phyloP scores from a whole-genome alignment of 1,284 basidiomycete species.

The Volvariella surrecta region DNA sequence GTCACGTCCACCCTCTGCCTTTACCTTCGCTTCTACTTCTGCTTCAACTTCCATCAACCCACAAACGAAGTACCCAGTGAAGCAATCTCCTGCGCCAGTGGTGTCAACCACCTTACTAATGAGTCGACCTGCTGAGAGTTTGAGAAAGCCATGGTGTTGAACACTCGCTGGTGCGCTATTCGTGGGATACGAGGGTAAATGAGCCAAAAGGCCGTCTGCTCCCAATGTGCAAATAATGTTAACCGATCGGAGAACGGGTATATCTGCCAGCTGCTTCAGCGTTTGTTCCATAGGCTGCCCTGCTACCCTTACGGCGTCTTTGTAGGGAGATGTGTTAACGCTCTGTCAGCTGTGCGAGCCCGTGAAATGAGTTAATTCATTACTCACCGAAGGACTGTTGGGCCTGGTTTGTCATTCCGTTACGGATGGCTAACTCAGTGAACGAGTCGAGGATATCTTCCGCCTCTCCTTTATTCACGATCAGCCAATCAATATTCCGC shows the following conservation, averaged over 20 bases:
- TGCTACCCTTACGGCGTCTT: too few relatives aligned
- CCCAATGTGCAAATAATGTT: constrained; percentile 51
- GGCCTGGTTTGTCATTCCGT: background rate
- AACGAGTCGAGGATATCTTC: constrained; percentile 12
- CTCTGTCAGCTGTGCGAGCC: too few relatives aligned
- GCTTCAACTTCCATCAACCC: constrained; percentile 37
- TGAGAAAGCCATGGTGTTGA: constrained; percentile 21
- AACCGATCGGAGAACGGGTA: constrained; percentile 21
- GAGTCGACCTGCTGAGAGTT: constrained; percentile 35
- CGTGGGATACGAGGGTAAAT: constrained; percentile 13
- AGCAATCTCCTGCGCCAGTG: constrained; percentile 54
- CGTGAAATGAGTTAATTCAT: too few relatives aligned
- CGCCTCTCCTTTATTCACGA: constrained; percentile 47
- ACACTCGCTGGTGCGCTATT: constrained; percentile 14
- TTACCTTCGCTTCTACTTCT: constrained; percentile 15
- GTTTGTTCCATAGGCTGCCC: background rate
- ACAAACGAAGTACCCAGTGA: constrained; percentile 47
- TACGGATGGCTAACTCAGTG: background rate
- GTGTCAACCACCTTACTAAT: constrained; percentile 36
- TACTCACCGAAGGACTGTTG: too few relatives aligned
- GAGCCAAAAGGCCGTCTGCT: constrained; percentile 36
- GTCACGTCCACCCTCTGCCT: too few relatives aligned
- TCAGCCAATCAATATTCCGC: constrained; percentile 40
- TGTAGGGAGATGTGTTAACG: too few relatives aligned
- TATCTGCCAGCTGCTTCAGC: constrained; percentile 13